phyloP scores from a whole-genome alignment of 192 early-diverging fungal species.

The Dissophora ornata region DNA sequence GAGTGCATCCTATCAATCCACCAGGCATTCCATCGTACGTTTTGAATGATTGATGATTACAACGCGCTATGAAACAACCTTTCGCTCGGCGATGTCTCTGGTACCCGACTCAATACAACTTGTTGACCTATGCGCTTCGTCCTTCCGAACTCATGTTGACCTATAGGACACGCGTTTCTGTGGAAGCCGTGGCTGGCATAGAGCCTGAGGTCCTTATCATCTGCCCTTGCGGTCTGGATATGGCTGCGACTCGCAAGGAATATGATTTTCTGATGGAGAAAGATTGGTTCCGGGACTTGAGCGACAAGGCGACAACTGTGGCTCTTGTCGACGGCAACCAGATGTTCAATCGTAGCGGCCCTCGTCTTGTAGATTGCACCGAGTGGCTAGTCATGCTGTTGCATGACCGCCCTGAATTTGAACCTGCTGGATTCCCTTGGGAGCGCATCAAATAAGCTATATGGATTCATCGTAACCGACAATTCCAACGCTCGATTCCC shows the following conservation, averaged over 20 bases:
- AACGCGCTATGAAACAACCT: no score
- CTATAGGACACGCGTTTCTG: constrained; percentile 49
- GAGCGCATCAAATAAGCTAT: constrained; percentile 45
- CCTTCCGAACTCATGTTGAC: neutral
- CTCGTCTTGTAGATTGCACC: constrained; percentile 53
- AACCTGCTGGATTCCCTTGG: constrained; percentile 60
- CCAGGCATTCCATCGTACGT: constrained; percentile 61
- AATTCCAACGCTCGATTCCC: no score
- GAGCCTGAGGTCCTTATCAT: constrained; percentile 58
- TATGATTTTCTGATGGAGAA: constrained; percentile 45
- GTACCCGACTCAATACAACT: no score
- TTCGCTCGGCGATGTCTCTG: no score
- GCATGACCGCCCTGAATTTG: constrained; percentile 56
- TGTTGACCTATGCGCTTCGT: no score
- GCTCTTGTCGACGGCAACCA: constrained; percentile 65
- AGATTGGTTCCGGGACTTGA: constrained; percentile 51
- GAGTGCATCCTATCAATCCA: constrained; percentile 57
- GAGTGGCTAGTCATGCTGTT: constrained; percentile 60
- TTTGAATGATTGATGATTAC: no score
- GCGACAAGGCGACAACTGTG: constrained; percentile 43
- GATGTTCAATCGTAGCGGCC: constrained; percentile 67
- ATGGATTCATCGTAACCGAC: no score
- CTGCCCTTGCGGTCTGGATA: constrained; percentile 63
- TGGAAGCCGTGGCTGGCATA: constrained; percentile 26
- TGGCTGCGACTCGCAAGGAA: constrained; percentile 56